phyloP scores from a whole-genome alignment of 2,329 filamentous ascomycete species.

The Colletotrichum graminicola region DNA sequence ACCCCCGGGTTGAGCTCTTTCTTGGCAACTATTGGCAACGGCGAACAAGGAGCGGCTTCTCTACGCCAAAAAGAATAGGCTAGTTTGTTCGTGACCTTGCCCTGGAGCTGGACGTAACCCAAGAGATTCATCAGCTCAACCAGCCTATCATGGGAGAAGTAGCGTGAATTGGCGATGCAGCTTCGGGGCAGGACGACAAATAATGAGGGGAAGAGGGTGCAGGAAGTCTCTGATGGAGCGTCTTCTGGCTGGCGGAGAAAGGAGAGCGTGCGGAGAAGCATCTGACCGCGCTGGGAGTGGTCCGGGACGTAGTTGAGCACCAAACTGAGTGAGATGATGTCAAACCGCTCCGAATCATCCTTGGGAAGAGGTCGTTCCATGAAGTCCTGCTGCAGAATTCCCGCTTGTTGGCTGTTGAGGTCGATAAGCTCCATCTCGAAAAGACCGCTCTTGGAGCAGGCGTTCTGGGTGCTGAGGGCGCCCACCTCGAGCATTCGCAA shows the following conservation, averaged over 20 bases:
- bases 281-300: constrained; percentile 79
- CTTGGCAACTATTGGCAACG: constrained; percentile 70
- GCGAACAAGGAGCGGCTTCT: constrained; percentile 40
- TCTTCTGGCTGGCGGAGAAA: constrained; percentile 68
- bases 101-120: constrained; percentile 75
- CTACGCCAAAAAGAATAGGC: constrained; percentile 89
- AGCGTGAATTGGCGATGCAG: constrained; percentile 91
- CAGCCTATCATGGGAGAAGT: constrained; percentile 80
- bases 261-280: constrained; percentile 81
- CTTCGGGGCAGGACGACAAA: constrained; percentile 92
- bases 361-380: constrained; percentile 85
- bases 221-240: constrained; percentile 42
- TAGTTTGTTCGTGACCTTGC: constrained; percentile 84
- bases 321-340: constrained; percentile 90
- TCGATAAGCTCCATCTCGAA: constrained; percentile 89
- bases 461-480: constrained; percentile 85
- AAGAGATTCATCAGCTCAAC: constrained; percentile 80
- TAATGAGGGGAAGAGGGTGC: constrained; percentile 71
- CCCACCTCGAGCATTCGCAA: constrained; percentile 88
- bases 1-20: constrained; percentile 80
- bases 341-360: constrained; percentile 75
- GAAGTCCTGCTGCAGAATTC: constrained; percentile 91
- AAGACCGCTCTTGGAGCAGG: constrained; percentile 78
- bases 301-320: constrained; percentile 96
- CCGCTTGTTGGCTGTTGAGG: constrained; percentile 84